Percentiles rank a stretch among this genome's conserved stretches.
Evolutionary conservation across 2,329 filamentous ascomycete genomes (phyloP).

Genomic region (Triangularia setosa): DNA sequence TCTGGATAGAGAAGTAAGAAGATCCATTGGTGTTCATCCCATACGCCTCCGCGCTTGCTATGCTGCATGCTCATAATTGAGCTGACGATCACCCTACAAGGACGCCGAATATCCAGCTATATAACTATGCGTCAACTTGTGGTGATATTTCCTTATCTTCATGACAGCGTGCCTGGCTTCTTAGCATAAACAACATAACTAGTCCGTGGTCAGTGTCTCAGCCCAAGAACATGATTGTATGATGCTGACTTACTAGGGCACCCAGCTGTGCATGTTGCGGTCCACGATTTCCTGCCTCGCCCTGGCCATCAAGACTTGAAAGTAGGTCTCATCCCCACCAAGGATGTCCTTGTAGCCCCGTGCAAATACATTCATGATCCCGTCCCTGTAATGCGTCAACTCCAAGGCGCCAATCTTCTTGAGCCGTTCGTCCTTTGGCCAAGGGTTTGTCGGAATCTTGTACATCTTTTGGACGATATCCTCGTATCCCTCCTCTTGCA

Average conservation of each 20-base stretch:
- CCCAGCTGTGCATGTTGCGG: slow-evolving; percentile 10
- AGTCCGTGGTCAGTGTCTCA: not conserved
- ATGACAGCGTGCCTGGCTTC: not conserved
- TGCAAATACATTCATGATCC: slow-evolving; percentile 11
- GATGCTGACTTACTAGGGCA: slow-evolving; percentile 7
- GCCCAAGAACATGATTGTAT: not conserved
- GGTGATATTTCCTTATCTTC: not conserved
- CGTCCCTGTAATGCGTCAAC: slow-evolving; percentile 12
- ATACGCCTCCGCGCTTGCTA: not conserved
- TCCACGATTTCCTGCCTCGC: slow-evolving; percentile 5
- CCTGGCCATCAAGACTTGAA: slow-evolving; percentile 11
- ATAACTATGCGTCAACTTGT: not conserved
- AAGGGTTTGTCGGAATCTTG: slow-evolving; percentile 24
- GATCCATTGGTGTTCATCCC: not conserved
- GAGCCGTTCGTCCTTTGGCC: slow-evolving; percentile 24
- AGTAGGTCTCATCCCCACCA: slow-evolving; percentile 8
- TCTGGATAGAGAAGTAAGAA: not conserved
- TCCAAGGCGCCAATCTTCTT: slow-evolving; percentile 25
- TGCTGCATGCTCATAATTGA: not conserved
- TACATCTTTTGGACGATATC: slow-evolving; percentile 20
- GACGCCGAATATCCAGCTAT: not conserved
- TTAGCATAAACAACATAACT: slow-evolving; percentile 6
- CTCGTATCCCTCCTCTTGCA: slow-evolving; percentile 19
- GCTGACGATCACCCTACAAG: not conserved
- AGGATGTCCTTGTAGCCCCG: slow-evolving; percentile 7